Evolutionary conservation across 306 rosid genomes (phyloP), one percentile per base, ranked within the genome.

Genomic region (Trichosanthes cucumerina): DNA sequence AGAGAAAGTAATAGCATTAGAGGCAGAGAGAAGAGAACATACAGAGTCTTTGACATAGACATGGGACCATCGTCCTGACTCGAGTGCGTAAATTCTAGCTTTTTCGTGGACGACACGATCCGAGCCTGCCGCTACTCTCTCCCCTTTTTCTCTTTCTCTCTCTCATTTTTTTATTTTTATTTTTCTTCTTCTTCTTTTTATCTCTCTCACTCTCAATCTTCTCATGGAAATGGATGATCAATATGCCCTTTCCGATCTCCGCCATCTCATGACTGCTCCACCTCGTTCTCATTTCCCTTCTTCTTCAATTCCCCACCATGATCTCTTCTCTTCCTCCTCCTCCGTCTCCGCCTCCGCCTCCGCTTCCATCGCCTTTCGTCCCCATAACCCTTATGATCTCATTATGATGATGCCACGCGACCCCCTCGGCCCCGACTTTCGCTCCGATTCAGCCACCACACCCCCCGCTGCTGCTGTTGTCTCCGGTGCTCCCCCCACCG

Each of bases 31-130:
- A 72, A 41, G 50, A 53, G 63, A 43, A 38, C 78, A 80, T 59
- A 53, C 58, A 47, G 78, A 83, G 81, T 75, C 75, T 78, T 59
- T 52, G 79, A 76, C 86, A 71, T 78, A 79, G 86, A 80, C 73
- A 92, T 87, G 97, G 97, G 98, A 89, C 96, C 98, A 85, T 79
- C 76, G 81, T 87, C 83, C 91, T 89, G 77, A 57, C 73, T 77
- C 80, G 26, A 15, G 24, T 31, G 81, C 81, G 60, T 79, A 66
- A 79, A 79, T 64, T 79, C 76, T 50, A 63, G 81, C 81, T 79
- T 79, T 79, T 79, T 79, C 76, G 75, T 79, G 81, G 81, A 65
- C 76, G 81, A 79, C 81, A 79, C 76, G 81, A 79, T 79, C 81
- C 81, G 81, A 79, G 16, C 57, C 81, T 79, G 76, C 81, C 81